A percentile compares a stretch with the other conserved stretches of the same genome.
phyloP scores from a whole-genome alignment of 106 monocot genomes.

The Narthecium ossifragum region DNA sequence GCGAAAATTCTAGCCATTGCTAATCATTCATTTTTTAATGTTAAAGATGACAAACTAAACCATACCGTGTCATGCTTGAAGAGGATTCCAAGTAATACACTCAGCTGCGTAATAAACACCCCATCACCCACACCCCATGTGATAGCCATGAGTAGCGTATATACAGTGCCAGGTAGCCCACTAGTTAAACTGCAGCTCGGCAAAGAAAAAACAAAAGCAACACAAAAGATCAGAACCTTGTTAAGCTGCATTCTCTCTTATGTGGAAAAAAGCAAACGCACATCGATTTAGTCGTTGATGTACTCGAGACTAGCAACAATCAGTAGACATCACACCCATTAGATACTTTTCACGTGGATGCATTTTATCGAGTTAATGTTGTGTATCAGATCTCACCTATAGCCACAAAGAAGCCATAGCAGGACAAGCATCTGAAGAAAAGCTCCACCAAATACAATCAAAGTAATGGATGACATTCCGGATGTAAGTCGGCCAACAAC shows the following conservation, averaged over 20 bases:
- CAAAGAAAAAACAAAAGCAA: constrained; percentile 2
- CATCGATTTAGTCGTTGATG: neutral
- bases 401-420: constrained; percentile 69
- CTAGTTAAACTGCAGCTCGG: constrained; percentile 33
- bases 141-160: constrained; percentile 64
- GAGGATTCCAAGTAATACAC: constrained; percentile 72
- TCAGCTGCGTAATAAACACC: constrained; percentile 81
- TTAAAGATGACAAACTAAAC: too few relatives aligned
- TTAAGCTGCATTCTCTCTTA: too few relatives aligned
- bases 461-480: constrained; percentile 62
- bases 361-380: neutral
- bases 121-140: constrained; percentile 91
- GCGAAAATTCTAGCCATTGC: too few relatives aligned
- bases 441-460: constrained; percentile 60
- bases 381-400: constrained; percentile 29
- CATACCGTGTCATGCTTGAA: constrained; percentile 80
- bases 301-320: neutral
- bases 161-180: constrained; percentile 37
- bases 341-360: neutral
- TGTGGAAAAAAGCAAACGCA: too few relatives aligned
- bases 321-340: neutral
- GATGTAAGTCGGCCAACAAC: constrained; percentile 76
- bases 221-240: neutral
- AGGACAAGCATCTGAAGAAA: constrained; percentile 70
- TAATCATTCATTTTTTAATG: too few relatives aligned